These are phyloP conservation scores for Melaleuca alternifolia DNA, from an alignment of 345 rosid genomes.

Conservation along the genomic window DNA sequence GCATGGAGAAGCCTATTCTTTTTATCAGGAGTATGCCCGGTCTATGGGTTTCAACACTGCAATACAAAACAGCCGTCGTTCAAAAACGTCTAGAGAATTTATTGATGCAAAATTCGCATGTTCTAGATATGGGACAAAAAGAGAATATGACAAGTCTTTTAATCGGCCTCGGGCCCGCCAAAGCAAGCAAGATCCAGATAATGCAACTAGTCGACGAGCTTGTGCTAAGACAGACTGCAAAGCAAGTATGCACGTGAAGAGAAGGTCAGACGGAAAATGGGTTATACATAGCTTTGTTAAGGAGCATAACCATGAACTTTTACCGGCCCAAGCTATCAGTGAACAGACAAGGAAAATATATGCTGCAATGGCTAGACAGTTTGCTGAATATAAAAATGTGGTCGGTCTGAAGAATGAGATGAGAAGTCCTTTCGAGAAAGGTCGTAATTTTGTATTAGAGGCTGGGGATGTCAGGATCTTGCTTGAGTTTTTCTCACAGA, in stretches of 20 bases:
- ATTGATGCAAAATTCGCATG: slow-evolving; percentile 64
- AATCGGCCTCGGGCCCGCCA: slow-evolving; percentile 47
- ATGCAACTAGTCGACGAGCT: slow-evolving; percentile 40
- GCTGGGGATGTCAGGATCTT: slow-evolving; percentile 30
- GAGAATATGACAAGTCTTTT: slow-evolving; percentile 47
- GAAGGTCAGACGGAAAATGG: slow-evolving; percentile 56
- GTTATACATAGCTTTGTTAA: slow-evolving; percentile 45
- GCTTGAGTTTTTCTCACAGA: slow-evolving; percentile 32
- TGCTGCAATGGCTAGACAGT: slow-evolving; percentile 51
- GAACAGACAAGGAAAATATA: slow-evolving; percentile 56
- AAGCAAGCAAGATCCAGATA: slow-evolving; percentile 42
- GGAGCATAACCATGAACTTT: slow-evolving; percentile 60
- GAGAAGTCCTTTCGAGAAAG: slow-evolving; percentile 30
- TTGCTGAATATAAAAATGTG: slow-evolving; percentile 44
- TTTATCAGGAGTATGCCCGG: slow-evolving; percentile 56
- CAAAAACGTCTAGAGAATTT: slow-evolving; percentile 49
- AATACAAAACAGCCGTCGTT: slow-evolving; percentile 54
- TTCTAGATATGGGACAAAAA: slow-evolving; percentile 50
- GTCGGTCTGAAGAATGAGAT: slow-evolving; percentile 35
- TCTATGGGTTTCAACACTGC: slow-evolving; percentile 58
- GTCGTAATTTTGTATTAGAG: slow-evolving; percentile 25
- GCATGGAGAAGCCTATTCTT: slow-evolving; percentile 48
- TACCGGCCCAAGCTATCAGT: slow-evolving; percentile 60
- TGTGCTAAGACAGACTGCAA: slow-evolving; percentile 58
- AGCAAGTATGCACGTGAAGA: slow-evolving; percentile 67